Evolutionary conservation across 1,139 yeast genomes (phyloP), one percentile per base, ranked within the genome.

Genomic region (Kodamaea sp.): DNA sequence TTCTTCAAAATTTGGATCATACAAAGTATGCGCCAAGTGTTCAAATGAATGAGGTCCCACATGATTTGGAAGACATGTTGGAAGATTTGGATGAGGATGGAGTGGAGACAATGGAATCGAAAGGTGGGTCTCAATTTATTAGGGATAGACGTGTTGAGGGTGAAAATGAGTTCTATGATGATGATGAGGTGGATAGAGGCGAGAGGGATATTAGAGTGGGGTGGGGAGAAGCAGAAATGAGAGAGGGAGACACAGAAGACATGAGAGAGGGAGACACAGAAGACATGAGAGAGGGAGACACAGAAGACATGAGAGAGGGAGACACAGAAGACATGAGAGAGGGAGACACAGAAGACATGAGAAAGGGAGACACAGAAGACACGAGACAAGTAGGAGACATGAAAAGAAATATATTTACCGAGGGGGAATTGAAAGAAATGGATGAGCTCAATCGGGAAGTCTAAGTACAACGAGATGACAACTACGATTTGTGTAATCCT

Each of bases 21-120:
- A 88, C 97, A 10, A 84, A 87, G 61, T 89, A 84, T 64, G 96
- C 97, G 0, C 98, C 98, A 11, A 84, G 95, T 40, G 97, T 92
- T 25, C 97, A 92, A 63, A 80, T 89, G 81, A 84, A 86, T 52
- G 78, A 84, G 39, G 95, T 88, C 27, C 98, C 97, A 3, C 73
- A 79, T 36, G 97, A 92, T 60, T 74, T 81, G 15, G 95, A 86
- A 52, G 94, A 87, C 52, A 12, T 39, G 45, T 37, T 43, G 42
- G 94, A 88, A 24, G 97, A 89, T 55, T 82, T 76, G 31, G 90
- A 86, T 30, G 95, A 84, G 59, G 95, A 86, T 55, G 65, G 79
- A 1, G 67, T 67, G 10, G 80, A 71, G 45, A 88, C 95, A 2
- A 81, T 79, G 49, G 98, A 90, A 52, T 83, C 94, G 5, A 78